Evolutionary conservation across 2,329 filamentous ascomycete species (phyloP).

Genomic region (Tolypocladium tropicale): DNA sequence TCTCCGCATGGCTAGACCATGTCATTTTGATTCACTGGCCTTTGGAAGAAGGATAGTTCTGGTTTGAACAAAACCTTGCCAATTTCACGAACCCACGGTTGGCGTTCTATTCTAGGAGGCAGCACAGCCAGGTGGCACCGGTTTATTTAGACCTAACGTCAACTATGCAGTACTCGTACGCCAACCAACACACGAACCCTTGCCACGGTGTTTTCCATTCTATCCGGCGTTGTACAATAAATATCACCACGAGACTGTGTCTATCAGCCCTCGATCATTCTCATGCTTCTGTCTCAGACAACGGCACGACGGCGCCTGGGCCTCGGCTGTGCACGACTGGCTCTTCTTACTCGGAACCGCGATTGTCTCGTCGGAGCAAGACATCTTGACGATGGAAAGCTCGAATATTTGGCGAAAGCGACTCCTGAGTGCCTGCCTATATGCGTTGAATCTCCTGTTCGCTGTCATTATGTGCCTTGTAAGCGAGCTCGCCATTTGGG

Average conservation of each 20-base stretch:
- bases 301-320: not conserved
- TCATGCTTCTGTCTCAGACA: not conserved
- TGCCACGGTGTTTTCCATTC: not conserved
- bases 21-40: not conserved
- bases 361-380: not conserved
- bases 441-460: constrained; percentile 14
- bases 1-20: not conserved
- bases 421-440: constrained; percentile 1
- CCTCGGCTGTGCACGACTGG: not conserved
- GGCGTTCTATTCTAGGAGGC: not conserved
- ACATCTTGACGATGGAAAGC: not conserved
- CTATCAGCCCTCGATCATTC: not conserved
- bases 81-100: not conserved
- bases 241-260: not conserved
- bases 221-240: constrained; percentile 3
- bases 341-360: not conserved
- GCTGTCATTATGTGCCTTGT: constrained; percentile 26
- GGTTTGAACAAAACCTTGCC: not conserved
- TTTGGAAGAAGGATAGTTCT: not conserved
- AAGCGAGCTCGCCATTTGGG: constrained; percentile 36
- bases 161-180: not conserved
- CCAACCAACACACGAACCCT: too few relatives aligned
- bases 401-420: constrained; percentile 6
- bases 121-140: not conserved
- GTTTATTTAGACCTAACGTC: not conserved